A percentile compares a stretch with the other conserved stretches of the same genome.
phyloP scores from a whole-genome alignment of 306 rosid species.

The Quercus agrifolia region DNA sequence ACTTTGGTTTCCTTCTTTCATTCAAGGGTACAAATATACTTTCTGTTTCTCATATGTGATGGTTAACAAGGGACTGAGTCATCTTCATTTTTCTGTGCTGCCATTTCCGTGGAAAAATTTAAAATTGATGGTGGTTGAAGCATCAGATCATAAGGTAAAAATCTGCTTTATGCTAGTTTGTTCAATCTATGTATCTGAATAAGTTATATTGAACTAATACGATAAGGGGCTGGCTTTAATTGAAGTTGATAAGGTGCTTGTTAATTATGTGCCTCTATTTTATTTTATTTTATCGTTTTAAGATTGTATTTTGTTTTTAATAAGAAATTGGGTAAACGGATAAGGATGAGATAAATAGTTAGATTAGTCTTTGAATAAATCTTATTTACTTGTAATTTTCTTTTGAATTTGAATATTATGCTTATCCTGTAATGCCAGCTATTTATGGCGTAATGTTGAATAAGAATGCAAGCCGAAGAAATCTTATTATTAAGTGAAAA shows the following conservation, averaged over 20 bases:
- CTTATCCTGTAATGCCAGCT: no score
- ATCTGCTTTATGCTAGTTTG: background rate
- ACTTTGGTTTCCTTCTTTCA: background rate
- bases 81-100: background rate
- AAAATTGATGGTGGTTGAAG: background rate
- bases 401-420: no score
- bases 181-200: background rate
- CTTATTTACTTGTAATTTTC: no score
- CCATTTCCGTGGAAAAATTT: background rate
- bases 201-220: background rate
- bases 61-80: background rate
- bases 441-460: no score
- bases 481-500: no score
- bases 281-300: no score
- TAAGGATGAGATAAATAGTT: no score
- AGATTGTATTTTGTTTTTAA: no score
- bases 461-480: no score
- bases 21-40: background rate
- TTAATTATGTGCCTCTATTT: no score
- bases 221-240: background rate
- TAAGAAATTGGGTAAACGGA: no score
- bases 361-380: no score
- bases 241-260: background rate
- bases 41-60: background rate
- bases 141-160: background rate